Base-by-base conservation (phyloP, 2,329 filamentous ascomycete species). In the Pyricularia sp. region DNA sequence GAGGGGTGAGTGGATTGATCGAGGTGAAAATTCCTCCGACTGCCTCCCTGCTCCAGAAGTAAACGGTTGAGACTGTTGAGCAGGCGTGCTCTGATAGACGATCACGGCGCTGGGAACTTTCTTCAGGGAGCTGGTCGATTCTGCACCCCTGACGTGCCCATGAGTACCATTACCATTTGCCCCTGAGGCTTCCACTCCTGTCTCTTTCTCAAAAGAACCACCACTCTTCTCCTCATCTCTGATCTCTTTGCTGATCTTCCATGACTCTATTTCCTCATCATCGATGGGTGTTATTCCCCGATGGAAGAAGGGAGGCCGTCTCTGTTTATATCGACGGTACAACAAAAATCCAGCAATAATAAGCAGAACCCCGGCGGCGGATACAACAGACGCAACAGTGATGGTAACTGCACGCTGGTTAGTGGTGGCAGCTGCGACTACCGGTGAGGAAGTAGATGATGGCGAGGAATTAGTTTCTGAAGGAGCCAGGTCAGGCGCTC, bases 241-340 rank as follows among this genome's bases (percentile, higher is more conserved):
- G 20, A 67, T 72, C 14, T 72, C 69, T 11, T 74, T 75, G 68
- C 78, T 79, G 31, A 78, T 77, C 73, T 86, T 88, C 88, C 88
- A 90, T 4, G 85, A 87, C 72, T 86, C 85, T 70, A 90, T 90
- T 75, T 90, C 88, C 70, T 89, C 86, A 72, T 90, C 88, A 71
- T 85, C 83, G 70, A 90, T 88, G 14, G 88, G 87, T 0, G 86
- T 86, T 64, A 86, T 85, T 65, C 85, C 86, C 67, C 87, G 80
- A 67, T 81, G 80, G 72, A 85, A 81, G 69, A 88, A 79, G 4
- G 78, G 79, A 14, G 75, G 71, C 42, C 77, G 77, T 64, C 77
- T 77, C 66, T 74, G 73, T 61, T 79, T 80, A 61, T 80, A 77
- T 59, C 76, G 78, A 20, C 80, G 76, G 67, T 79, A 77, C 70